Evolutionary conservation across 208 protist species (phyloP).

Genomic region (Herpetomonas muscarum): DNA sequence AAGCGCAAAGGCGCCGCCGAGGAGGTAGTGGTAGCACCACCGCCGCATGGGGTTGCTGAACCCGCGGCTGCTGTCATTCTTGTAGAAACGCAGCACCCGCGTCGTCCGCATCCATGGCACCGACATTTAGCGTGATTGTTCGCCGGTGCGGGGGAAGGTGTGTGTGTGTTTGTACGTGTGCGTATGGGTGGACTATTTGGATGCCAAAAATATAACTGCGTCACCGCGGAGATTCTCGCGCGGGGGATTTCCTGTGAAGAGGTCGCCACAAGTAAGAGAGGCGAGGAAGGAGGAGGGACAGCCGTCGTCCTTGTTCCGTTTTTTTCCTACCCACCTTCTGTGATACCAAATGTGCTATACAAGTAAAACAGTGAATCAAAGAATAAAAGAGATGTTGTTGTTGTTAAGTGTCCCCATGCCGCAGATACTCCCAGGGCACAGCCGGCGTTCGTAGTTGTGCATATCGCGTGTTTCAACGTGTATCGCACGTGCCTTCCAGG

Average conservation of each 20-base stretch:
- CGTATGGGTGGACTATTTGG: neutral
- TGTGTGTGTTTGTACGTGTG: slow-evolving; percentile 6
- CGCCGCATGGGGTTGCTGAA: slow-evolving; percentile 65
- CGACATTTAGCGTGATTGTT: neutral
- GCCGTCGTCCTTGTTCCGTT: neutral
- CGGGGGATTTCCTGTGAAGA: neutral
- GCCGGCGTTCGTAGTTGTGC: too few relatives aligned
- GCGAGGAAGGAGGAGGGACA: neutral
- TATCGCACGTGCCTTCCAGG: too few relatives aligned
- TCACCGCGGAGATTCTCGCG: neutral
- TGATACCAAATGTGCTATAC: too few relatives aligned
- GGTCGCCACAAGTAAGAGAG: neutral
- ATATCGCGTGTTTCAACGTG: too few relatives aligned
- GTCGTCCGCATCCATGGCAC: slow-evolving; percentile 16
- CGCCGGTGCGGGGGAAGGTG: neutral
- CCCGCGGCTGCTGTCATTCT: slow-evolving; percentile 26
- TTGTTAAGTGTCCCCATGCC: too few relatives aligned
- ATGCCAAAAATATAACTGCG: neutral
- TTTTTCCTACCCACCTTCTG: too few relatives aligned
- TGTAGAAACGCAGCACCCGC: slow-evolving; percentile 38
- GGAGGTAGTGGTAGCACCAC: slow-evolving; percentile 71
- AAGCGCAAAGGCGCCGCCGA: slow-evolving; percentile 22
- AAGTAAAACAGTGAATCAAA: too few relatives aligned
- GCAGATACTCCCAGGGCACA: too few relatives aligned
- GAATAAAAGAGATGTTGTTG: too few relatives aligned